These are phyloP conservation scores for Pythium myriotylum DNA, from an alignment of 352 stramenopile species.

Conservation along the genomic window DNA sequence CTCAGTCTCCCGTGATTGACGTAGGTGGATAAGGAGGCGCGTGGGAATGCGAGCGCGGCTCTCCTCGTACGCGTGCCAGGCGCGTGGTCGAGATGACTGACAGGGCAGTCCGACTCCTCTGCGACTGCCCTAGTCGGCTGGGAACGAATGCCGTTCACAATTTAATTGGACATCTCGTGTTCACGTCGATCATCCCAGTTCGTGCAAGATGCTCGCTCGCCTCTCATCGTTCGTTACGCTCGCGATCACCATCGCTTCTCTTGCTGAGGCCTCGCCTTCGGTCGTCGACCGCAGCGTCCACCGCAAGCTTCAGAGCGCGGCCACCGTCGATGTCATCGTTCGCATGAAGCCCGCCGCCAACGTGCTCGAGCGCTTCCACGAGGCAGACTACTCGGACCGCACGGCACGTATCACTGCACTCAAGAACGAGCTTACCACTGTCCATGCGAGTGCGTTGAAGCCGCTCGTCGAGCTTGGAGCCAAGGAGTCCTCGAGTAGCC, in stretches of 20 bases:
- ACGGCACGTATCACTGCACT: conserved; percentile 17
- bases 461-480: conserved; percentile 17
- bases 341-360: conserved; percentile 6
- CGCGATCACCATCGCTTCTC: background rate
- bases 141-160: no score
- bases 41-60: no score
- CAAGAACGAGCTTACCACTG: conserved; percentile 6
- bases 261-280: background rate
- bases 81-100: no score
- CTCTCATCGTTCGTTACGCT: no score
- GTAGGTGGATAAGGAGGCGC: no score
- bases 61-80: no score
- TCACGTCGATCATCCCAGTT: background rate
- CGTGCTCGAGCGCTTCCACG: conserved; percentile 2
- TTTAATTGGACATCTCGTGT: background rate
- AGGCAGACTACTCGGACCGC: conserved; percentile 3
- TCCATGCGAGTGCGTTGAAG: background rate
- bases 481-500: conserved; percentile 13
- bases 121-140: no score
- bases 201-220: background rate
- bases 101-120: no score
- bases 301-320: background rate
- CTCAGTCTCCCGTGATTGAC: no score
- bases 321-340: conserved; percentile 10
- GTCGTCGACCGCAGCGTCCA: conserved; percentile 16